Conservation (phyloP, 2,329 filamentous ascomycete species). For the Harringtonia lauricola region DNA sequence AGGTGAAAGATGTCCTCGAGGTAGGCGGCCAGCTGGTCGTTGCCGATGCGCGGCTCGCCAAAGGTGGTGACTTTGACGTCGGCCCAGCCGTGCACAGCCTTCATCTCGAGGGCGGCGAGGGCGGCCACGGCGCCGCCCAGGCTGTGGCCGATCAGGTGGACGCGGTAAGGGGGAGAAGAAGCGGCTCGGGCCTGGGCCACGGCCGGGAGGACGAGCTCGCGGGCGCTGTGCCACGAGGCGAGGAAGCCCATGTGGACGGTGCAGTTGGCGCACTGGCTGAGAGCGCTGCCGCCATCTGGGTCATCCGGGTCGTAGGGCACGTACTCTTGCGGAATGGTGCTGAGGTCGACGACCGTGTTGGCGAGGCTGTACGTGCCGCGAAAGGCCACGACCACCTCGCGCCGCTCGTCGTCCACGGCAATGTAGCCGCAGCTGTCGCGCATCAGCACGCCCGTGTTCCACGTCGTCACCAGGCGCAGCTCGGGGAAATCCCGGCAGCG, state of each 20-base stretch:
- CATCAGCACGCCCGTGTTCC: slow-evolving; percentile 80
- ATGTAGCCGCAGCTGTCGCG: slow-evolving; percentile 92
- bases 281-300: slow-evolving; percentile 4
- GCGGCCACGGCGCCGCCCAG: slow-evolving; percentile 87
- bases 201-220: slow-evolving; percentile 55
- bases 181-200: slow-evolving; percentile 44
- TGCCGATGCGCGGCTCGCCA: slow-evolving; percentile 68
- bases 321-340: slow-evolving; percentile 81
- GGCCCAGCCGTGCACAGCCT: slow-evolving; percentile 55
- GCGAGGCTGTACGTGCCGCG: slow-evolving; percentile 89
- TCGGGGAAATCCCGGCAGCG: slow-evolving; percentile 74
- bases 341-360: slow-evolving; percentile 84
- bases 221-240: slow-evolving; percentile 69
- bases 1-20: slow-evolving; percentile 42
- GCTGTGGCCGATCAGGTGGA: slow-evolving; percentile 81
- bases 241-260: slow-evolving; percentile 90
- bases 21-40: slow-evolving; percentile 41
- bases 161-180: slow-evolving; percentile 47
- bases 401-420: slow-evolving; percentile 60
- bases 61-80: slow-evolving; percentile 78
- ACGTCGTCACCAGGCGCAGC: slow-evolving; percentile 71
- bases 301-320: slow-evolving; percentile 59
- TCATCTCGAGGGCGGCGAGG: slow-evolving; percentile 74
- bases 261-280: slow-evolving; percentile 68
- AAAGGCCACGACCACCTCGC: slow-evolving; percentile 69